phyloP scores from a whole-genome alignment of 345 rosid species.

The Gossypium thurberi region DNA sequence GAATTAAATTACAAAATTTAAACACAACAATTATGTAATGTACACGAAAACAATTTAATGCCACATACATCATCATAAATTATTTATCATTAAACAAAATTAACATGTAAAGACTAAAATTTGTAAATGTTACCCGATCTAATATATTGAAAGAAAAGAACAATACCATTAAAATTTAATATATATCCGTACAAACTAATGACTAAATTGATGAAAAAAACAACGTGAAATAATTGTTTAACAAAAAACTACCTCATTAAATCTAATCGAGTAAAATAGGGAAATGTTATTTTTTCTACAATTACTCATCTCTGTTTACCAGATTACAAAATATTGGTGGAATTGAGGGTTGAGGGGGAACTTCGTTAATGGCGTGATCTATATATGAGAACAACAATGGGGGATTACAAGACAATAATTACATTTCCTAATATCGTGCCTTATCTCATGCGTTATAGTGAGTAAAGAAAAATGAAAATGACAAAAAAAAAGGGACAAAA shows the following conservation, averaged over 20 bases:
- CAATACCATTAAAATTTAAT: too few relatives aligned
- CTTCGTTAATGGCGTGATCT: conserved; percentile 21
- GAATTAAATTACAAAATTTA: too few relatives aligned
- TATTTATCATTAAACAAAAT: too few relatives aligned
- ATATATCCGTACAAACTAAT: too few relatives aligned
- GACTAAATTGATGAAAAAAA: background rate
- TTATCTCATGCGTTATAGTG: conserved; percentile 18
- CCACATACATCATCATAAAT: too few relatives aligned
- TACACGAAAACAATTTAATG: too few relatives aligned
- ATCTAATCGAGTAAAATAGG: background rate
- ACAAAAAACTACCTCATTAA: background rate
- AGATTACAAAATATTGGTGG: conserved; percentile 9
- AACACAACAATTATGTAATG: too few relatives aligned
- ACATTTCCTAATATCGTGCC: conserved; percentile 31
- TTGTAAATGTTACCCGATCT: too few relatives aligned
- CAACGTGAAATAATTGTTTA: background rate
- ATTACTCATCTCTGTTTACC: conserved; percentile 1
- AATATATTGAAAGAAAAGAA: too few relatives aligned
- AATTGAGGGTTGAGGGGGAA: conserved; percentile 12
- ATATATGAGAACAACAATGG: conserved; percentile 43
- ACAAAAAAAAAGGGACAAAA: background rate
- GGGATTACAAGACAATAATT: conserved; percentile 30
- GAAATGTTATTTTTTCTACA: conserved; percentile 3
- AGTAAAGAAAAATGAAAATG: background rate
- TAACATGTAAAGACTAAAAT: too few relatives aligned